These are phyloP conservation scores for Datura wrightii DNA, from an alignment of 257 asterid genomes.

Conservation along the genomic window DNA sequence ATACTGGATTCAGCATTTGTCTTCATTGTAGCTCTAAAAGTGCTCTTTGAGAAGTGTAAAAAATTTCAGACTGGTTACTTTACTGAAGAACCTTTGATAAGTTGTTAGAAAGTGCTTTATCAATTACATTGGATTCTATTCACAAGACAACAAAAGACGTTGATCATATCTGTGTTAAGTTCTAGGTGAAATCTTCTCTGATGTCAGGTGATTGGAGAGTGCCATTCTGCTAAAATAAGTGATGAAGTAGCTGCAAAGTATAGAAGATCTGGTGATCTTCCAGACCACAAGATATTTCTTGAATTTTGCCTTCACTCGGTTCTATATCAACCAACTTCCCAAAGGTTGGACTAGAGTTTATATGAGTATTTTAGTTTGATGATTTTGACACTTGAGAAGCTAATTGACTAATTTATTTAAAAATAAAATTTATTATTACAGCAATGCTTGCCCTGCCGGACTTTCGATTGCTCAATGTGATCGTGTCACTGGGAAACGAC, in stretches of 20 bases:
- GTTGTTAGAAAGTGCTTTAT: constrained; percentile 14
- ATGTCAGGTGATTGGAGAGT: constrained; percentile 89
- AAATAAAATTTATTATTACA: constrained; percentile 47
- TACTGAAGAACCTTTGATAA: constrained; percentile 23
- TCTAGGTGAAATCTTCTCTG: constrained; percentile 30
- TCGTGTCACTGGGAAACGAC: constrained; percentile 85
- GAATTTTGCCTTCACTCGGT: constrained; percentile 88
- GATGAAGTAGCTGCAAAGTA: constrained; percentile 67
- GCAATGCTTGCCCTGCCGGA: constrained; percentile 78
- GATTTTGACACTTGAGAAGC: not conserved
- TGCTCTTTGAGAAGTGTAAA: constrained; percentile 14
- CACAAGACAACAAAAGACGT: constrained; percentile 18
- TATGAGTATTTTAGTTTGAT: constrained; percentile 8
- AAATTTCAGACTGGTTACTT: not conserved
- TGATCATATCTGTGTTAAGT: not conserved
- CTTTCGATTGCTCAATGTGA: constrained; percentile 77
- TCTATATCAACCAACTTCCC: constrained; percentile 79
- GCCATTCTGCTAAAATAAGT: constrained; percentile 67
- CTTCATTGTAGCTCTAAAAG: not conserved
- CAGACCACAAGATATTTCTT: constrained; percentile 70
- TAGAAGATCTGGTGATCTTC: constrained; percentile 61
- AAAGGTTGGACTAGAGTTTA: constrained; percentile 56
- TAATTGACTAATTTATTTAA: constrained; percentile 33
- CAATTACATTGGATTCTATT: not conserved
- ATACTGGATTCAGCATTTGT: not conserved